Evolutionary conservation across 805 yeast genomes (phyloP).

Genomic region (Monosporozyma siamensis): DNA sequence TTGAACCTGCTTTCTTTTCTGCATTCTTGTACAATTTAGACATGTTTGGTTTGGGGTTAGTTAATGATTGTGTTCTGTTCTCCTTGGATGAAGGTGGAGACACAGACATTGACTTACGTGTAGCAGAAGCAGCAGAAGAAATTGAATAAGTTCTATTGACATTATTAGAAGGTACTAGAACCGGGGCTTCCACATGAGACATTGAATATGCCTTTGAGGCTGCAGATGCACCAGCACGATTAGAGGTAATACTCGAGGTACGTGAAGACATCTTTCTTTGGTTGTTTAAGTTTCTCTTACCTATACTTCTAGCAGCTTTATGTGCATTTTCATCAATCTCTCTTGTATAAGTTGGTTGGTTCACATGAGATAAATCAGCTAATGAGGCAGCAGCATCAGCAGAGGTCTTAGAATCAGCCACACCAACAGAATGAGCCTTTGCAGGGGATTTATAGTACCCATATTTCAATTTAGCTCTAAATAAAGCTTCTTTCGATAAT

Average conservation of each 20-base stretch:
- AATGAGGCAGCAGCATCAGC: slow-evolving; percentile 67
- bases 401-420: slow-evolving; percentile 45
- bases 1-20: slow-evolving; percentile 21
- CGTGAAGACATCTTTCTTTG: not conserved
- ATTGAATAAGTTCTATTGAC: slow-evolving; percentile 13
- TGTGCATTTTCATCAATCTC: slow-evolving; percentile 28
- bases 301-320: slow-evolving; percentile 24
- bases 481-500: slow-evolving; percentile 62
- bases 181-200: slow-evolving; percentile 1
- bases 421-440: slow-evolving; percentile 45
- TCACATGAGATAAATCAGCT: slow-evolving; percentile 58
- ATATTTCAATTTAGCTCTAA: slow-evolving; percentile 62
- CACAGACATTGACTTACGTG: not conserved
- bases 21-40: slow-evolving; percentile 26
- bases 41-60: slow-evolving; percentile 8
- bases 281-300: not conserved
- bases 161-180: not conserved
- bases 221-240: slow-evolving; percentile 12
- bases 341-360: slow-evolving; percentile 55
- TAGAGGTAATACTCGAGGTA: not conserved
- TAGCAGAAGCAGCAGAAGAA: slow-evolving; percentile 12
- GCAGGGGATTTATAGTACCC: slow-evolving; percentile 48
- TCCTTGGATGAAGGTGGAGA: not conserved
- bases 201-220: slow-evolving; percentile 26
- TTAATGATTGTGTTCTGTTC: slow-evolving; percentile 2